Conservation (phyloP, 192 early-diverging fungal genomes). For the Coemansia asiatica region DNA sequence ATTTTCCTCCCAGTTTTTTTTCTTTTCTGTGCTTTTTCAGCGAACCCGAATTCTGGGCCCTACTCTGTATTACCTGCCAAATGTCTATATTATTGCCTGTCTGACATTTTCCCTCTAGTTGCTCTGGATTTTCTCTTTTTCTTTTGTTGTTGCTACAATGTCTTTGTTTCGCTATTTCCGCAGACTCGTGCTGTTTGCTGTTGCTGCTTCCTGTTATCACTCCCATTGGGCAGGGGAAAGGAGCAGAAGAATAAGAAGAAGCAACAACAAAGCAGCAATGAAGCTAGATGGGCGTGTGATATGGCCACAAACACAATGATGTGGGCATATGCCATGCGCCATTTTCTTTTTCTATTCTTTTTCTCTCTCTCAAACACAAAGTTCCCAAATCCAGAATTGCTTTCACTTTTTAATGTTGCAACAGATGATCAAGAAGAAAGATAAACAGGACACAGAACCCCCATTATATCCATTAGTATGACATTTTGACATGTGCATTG, state of each 20-base stretch:
- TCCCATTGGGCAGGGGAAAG: neutral
- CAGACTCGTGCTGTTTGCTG: no score
- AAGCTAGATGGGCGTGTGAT: neutral
- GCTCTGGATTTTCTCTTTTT: neutral
- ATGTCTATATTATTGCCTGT: no score
- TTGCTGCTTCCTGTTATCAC: no score
- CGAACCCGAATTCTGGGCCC: neutral
- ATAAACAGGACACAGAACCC: no score
- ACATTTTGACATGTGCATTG: neutral
- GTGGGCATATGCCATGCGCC: neutral
- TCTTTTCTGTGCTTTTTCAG: neutral
- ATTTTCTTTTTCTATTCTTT: neutral
- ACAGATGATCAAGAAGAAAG: no score
- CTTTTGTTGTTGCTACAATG: neutral
- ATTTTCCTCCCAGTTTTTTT: neutral
- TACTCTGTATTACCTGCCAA: neutral
- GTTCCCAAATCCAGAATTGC: neutral
- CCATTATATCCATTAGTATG: neutral
- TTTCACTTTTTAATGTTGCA: no score
- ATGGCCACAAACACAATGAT: neutral
- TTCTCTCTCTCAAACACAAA: neutral
- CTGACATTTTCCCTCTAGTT: neutral
- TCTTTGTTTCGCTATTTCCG: no score
- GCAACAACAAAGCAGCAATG: neutral
- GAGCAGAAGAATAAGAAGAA: no score